Conservation (phyloP, 2,329 filamentous ascomycete species). For the Trematosphaeria pertusa region DNA sequence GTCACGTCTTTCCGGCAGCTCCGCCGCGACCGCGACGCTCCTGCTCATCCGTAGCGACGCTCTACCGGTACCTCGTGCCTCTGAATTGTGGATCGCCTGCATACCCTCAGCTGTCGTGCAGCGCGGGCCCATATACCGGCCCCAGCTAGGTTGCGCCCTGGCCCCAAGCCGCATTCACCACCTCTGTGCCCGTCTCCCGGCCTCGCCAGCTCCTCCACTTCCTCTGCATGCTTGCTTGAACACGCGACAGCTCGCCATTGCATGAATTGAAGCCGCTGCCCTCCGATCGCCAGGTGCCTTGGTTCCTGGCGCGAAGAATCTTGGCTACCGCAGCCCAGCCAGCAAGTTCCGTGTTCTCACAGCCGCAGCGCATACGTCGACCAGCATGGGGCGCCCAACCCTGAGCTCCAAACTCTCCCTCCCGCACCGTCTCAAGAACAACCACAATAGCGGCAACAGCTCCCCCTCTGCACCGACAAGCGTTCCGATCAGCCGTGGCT, state of each 20-base stretch:
- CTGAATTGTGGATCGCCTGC: not conserved
- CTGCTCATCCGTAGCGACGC: no score
- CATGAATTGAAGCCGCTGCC: slow-evolving; percentile 13
- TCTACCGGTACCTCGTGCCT: not conserved
- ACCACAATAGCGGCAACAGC: slow-evolving; percentile 47
- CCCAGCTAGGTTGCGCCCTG: slow-evolving; percentile 16
- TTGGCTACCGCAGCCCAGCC: slow-evolving; percentile 24
- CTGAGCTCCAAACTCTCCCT: slow-evolving; percentile 58
- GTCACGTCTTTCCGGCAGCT: no score
- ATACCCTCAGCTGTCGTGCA: no score
- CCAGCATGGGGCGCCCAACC: slow-evolving; percentile 46
- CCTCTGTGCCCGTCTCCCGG: not conserved
- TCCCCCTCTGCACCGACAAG: slow-evolving; percentile 39
- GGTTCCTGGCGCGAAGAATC: slow-evolving; percentile 14
- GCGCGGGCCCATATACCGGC: slow-evolving; percentile 26
- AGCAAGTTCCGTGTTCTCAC: slow-evolving; percentile 17
- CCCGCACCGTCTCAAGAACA: slow-evolving; percentile 60
- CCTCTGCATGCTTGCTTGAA: not conserved
- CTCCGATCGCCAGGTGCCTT: slow-evolving; percentile 6
- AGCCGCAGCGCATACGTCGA: slow-evolving; percentile 16
- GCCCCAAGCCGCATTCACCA: slow-evolving; percentile 7
- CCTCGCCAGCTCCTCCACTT: not conserved
- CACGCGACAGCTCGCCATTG: not conserved
- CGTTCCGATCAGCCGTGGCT: slow-evolving; percentile 38
- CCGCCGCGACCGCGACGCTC: no score